phyloP scores from a whole-genome alignment of 2,329 filamentous ascomycete species.

The Aspergillus pseudoglaucus region DNA sequence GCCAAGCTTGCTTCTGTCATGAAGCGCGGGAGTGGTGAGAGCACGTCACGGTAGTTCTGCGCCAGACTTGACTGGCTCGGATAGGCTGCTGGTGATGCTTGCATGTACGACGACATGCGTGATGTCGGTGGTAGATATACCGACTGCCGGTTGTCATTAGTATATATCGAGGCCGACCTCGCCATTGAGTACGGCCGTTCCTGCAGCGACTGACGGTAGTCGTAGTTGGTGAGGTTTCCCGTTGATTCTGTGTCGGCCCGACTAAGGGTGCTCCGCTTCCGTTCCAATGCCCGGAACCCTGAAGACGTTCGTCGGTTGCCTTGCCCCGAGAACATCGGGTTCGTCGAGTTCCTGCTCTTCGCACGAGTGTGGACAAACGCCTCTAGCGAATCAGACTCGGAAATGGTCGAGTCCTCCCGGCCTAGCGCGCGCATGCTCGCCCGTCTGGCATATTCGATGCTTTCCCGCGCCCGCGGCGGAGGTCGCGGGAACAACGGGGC shows the following conservation, averaged over 20 bases:
- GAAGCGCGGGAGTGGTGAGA: conserved; percentile 31
- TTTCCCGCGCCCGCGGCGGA: conserved; percentile 20
- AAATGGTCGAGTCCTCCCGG: conserved; percentile 23
- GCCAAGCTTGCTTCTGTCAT: conserved; percentile 30
- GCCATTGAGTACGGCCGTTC: conserved; percentile 29
- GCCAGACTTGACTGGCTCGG: conserved; percentile 32
- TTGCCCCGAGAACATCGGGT: conserved; percentile 33
- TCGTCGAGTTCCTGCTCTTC: conserved; percentile 32
- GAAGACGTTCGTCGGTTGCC: conserved; percentile 27
- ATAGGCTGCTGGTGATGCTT: conserved; percentile 15
- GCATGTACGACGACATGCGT: conserved; percentile 5
- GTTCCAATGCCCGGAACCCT: conserved; percentile 27
- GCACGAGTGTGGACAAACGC: conserved; percentile 34
- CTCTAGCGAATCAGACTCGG: conserved; percentile 32
- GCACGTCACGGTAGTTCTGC: conserved; percentile 31
- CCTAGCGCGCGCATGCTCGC: conserved; percentile 26
- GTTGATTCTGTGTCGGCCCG: conserved; percentile 29
- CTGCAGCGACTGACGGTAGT: conserved; percentile 23
- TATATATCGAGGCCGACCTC: conserved; percentile 31
- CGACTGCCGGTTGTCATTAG: conserved; percentile 28
- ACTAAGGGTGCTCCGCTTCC: conserved; percentile 29
- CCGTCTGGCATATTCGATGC: conserved; percentile 23
- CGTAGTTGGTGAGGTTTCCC: conserved; percentile 12
- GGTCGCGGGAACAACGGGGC: conserved; percentile 32
- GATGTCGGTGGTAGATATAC: conserved; percentile 24